Evolutionary conservation across 1,139 yeast genomes (phyloP), one percentile per base, ranked within the genome.

Genomic region (Nakaseomyces bracarensis): DNA sequence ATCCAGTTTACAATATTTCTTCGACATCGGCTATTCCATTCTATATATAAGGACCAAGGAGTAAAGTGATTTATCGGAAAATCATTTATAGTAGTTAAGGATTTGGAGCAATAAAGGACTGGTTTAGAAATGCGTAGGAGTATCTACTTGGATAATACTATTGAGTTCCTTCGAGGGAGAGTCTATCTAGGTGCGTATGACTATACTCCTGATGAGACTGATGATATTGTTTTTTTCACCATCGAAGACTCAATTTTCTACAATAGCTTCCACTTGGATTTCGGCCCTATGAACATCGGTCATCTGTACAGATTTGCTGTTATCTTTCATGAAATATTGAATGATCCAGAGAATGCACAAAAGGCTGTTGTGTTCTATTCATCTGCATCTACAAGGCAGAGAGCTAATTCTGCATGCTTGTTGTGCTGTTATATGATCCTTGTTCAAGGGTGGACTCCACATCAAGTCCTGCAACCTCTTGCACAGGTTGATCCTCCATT

Each of bases 401-500:
- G 98, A 53, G 80, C 97, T 9, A 91, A 93, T 58, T 94, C 97
- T 13, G 97, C 97, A 3, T 87, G 97, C 63, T 70, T 91, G 49
- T 69, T 91, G 43, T 85, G 96, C 51, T 86, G 97, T 57, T 91
- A 91, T 63, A 87, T 91, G 97, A 80, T 91, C 0, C 68, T 91
- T 47, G 89, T 91, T 14, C 98, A 91, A 61, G 82, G 89, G 15
- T 91, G 98, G 98, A 87, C 96, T 1, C 98, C 98, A 0, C 98
- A 91, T 63, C 91, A 91, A 62, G 98, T 91, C 0, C 68, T 91
- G 49, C 96, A 94, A 49, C 98, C 98, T 1, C 75, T 91, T 43
- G 79, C 94, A 3, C 97, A 91, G 61, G 78, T 82, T 3, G 91
- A 83, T 40, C 96, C 96, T 1, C 96, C 98, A 2, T 81, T 89